Base-by-base conservation (phyloP, 495 filamentous ascomycete species). In the Penicillium argentinense region DNA sequence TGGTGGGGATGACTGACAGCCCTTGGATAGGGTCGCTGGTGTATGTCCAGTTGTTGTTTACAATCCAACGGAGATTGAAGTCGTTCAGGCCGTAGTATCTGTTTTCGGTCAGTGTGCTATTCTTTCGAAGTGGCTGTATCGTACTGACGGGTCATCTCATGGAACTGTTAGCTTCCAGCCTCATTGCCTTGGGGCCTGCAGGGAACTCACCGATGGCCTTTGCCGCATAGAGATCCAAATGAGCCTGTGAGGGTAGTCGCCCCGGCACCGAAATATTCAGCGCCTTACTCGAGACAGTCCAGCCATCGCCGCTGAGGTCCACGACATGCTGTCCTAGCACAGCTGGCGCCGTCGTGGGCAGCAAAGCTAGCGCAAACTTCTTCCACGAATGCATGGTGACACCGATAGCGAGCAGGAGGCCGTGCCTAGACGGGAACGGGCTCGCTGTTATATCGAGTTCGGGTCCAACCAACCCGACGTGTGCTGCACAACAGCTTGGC, bases 11-110 rank as follows among this genome's bases (percentile, higher is more conserved):
- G 14, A 63, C 74, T 36, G 60, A 81, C 72, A 85, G 49, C 13
- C 63, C 70, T 3, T 59, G 22, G 5, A 87, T 58, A 1, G 67
- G 61, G 3, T 72, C 57, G 9, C 76, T 80, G n/a, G 72, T 78
- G 47, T 86, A 87, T 0, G 76, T 86, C 83, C 83, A 87, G 53
- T 84, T 80, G 12, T 67, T 71, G 34, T 72, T 60, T 3, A 70
- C 72, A 21, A 87, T 62, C 83, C 82, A 87, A 8, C 80, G 80
- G 17, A 79, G 66, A 40, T 83, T 57, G 44, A 84, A 81, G 39
- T 86, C 81, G 50, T 85, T 85, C 1, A 84, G 62, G 19, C 76
- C 79, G 42, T 75, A 68, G 38, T 75, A 77, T 26, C 72, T 76
- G 25, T 12, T 9, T 4, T 5, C 9, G 38, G 36, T 57, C 22